These are phyloP conservation scores for Gautieria morchelliformis DNA, from an alignment of 768 basidiomycete species.

Conservation along the genomic window DNA sequence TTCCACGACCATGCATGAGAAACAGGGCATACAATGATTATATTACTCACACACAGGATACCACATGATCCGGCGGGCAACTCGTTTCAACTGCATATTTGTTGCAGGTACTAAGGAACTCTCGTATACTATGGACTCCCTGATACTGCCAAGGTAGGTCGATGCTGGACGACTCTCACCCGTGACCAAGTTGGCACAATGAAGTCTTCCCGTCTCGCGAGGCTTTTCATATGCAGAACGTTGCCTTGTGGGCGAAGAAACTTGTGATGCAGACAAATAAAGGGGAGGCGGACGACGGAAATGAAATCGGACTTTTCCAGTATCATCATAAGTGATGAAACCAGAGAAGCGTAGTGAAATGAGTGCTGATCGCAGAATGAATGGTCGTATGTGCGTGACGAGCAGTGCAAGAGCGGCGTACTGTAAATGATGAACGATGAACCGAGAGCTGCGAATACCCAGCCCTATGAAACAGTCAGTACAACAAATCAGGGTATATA, in stretches of 20 bases:
- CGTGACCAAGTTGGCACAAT: background rate
- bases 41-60: constrained; percentile 1
- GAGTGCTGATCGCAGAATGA: no score
- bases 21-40: no score
- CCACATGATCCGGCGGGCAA: background rate
- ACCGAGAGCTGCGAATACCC: constrained; percentile 1
- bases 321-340: background rate
- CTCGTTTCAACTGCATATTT: background rate
- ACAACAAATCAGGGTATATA: background rate
- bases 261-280: background rate
- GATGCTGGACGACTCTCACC: background rate
- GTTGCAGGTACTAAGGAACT: no score
- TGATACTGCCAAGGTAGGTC: no score
- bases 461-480: background rate
- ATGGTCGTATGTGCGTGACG: no score
- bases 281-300: background rate
- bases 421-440: constrained; percentile 1
- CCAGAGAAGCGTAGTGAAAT: background rate
- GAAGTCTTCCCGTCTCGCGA: background rate
- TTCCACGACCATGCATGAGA: background rate
- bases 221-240: background rate
- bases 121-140: no score
- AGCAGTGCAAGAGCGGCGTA: background rate
- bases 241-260: background rate
- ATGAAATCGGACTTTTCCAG: background rate